phyloP scores from a whole-genome alignment of 2,329 filamentous ascomycete genomes.

The Aspergillus niger region DNA sequence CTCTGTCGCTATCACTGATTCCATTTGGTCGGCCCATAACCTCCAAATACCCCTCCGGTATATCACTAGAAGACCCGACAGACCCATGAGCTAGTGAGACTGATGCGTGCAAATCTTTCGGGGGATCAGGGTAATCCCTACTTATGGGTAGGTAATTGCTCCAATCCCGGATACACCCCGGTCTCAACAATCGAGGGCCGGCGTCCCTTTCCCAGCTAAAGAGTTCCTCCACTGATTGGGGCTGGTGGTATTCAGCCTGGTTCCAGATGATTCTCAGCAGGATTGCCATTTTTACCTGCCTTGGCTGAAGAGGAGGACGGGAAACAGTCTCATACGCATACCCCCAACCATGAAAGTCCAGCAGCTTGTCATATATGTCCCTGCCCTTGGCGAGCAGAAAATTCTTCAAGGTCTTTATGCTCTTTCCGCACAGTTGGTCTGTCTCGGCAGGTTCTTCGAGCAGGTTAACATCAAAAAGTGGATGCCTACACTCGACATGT shows the following conservation, averaged over 20 bases:
- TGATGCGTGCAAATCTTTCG: conserved; percentile 8
- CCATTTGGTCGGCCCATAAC: neutral
- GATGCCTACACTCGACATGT: too few relatives aligned
- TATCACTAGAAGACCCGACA: conserved; percentile 1
- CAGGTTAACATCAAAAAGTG: too few relatives aligned
- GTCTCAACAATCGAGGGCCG: conserved; percentile 35
- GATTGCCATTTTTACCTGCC: neutral
- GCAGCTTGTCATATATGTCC: neutral
- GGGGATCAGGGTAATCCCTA: conserved; percentile 22
- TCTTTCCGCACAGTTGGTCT: neutral
- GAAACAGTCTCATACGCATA: conserved; percentile 9
- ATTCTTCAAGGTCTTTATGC: neutral
- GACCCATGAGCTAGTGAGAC: conserved; percentile 11
- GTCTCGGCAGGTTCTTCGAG: neutral
- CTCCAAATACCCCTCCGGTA: neutral
- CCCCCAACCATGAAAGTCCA: conserved; percentile 31
- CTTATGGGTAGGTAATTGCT: conserved; percentile 24
- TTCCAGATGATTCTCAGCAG: conserved; percentile 28
- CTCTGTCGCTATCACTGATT: too few relatives aligned
- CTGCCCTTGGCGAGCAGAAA: neutral
- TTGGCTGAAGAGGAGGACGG: neutral
- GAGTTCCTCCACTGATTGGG: conserved; percentile 18
- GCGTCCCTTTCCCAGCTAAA: conserved; percentile 27
- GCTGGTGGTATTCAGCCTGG: conserved; percentile 22
- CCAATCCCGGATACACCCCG: conserved; percentile 10